Percentiles rank a stretch among this genome's conserved stretches.
Conservation (phyloP, 495 filamentous ascomycete genomes). For the Daldinia bambusicola region DNA sequence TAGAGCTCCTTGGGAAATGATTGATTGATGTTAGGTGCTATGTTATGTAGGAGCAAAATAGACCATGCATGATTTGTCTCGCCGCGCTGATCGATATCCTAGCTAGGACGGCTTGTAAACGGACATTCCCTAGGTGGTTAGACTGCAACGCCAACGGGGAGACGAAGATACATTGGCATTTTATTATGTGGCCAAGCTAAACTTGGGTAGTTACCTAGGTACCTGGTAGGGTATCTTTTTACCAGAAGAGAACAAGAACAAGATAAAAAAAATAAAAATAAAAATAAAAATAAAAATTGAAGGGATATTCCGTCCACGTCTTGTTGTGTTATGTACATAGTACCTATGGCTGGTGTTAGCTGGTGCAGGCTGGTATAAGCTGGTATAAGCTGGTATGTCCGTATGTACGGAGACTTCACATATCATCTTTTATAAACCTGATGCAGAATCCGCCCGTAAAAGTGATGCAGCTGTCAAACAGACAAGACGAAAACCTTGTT, state of each 20-base stretch:
- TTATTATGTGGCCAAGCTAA: conserved; percentile 7
- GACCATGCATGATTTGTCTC: conserved; percentile 33
- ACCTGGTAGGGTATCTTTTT: too few relatives aligned
- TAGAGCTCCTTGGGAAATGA: conserved; percentile 9
- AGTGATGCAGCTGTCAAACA: conserved; percentile 37
- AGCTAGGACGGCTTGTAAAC: conserved; percentile 32
- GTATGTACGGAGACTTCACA: conserved; percentile 23
- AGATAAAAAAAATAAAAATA: background rate
- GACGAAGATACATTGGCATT: conserved; percentile 25
- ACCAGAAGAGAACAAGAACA: too few relatives aligned
- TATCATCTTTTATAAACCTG: conserved; percentile 9
- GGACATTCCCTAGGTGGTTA: conserved; percentile 43
- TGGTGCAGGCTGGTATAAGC: background rate
- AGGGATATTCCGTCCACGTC: background rate
- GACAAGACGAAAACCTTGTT: conserved; percentile 11
- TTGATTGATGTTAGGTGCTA: conserved; percentile 6
- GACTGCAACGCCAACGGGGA: conserved; percentile 19
- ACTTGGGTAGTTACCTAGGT: too few relatives aligned
- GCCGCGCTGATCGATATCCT: conserved; percentile 41
- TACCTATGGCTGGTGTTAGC: too few relatives aligned
- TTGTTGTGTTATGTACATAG: background rate
- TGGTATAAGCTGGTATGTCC: background rate
- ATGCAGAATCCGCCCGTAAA: conserved; percentile 20
- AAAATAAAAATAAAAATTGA: background rate
- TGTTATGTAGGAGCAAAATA: conserved; percentile 9